Conservation (phyloP, 163 green algal species). For the Scenedesmus sp. region DNA sequence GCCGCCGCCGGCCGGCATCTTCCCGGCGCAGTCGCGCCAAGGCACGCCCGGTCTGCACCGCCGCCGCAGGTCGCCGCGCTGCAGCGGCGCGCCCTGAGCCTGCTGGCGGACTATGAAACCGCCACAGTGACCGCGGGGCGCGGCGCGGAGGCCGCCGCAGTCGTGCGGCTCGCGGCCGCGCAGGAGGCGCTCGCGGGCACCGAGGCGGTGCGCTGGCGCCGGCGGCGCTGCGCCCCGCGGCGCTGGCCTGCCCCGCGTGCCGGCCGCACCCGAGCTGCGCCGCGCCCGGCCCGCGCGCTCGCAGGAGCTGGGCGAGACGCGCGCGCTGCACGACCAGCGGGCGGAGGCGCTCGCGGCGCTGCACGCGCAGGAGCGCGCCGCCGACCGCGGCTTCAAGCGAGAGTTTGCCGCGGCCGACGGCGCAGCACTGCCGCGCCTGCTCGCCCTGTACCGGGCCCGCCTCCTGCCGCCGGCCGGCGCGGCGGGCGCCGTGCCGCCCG, state of each 20-base stretch:
- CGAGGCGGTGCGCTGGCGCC: slow-evolving; percentile 5
- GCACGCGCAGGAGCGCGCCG: slow-evolving; percentile 13
- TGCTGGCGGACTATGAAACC: slow-evolving; percentile 21
- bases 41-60: no score
- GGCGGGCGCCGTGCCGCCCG: not conserved
- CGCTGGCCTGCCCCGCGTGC: no score
- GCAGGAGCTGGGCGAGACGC: slow-evolving; percentile 38
- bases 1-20: no score
- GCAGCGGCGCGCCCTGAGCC: slow-evolving; percentile 11
- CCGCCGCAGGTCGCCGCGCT: slow-evolving; percentile 3
- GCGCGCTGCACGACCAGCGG: slow-evolving; percentile 16
- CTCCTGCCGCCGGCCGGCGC: slow-evolving; percentile 8
- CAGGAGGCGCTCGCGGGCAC: slow-evolving; percentile 22
- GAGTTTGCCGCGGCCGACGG: slow-evolving; percentile 31
- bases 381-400: slow-evolving; percentile 13
- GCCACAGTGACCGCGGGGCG: slow-evolving; percentile 5
- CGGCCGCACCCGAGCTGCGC: no score
- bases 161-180: not conserved
- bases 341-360: slow-evolving; percentile 9
- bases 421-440: slow-evolving; percentile 1
- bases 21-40: no score
- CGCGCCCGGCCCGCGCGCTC: no score
- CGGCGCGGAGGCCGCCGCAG: not conserved
- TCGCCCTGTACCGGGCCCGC: slow-evolving; percentile 28
- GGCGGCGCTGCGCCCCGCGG: no score